Base-by-base conservation (phyloP, 805 yeast genomes). In the Wickerhamomyces silvicola region DNA sequence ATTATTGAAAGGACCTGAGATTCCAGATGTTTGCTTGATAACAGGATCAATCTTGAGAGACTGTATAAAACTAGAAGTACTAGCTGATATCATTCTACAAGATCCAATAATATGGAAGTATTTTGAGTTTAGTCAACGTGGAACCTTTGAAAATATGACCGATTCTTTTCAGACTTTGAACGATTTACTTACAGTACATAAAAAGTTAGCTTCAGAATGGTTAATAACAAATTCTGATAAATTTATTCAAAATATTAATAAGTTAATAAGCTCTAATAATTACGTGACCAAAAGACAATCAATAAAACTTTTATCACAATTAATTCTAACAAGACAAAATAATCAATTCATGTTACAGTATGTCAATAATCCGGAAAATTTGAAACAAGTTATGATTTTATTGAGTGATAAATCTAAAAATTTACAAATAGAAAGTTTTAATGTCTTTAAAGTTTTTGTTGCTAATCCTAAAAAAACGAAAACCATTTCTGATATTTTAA, bases 271-370 rank as follows among this genome's bases (percentile, higher is more conserved):
- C 27, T 80, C 85, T 28, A 73, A 77, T 11, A 87, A 83, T 56
- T 92, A 92, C 56, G 97, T 92, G 19, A 86, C 94, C 3, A 86
- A 87, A 53, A 75, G 98, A 41, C 97, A 90, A 59, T 78, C 94
- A 21, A 75, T 87, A 21, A 81, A 81, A 46, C 62, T 92, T 20
- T 64, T 88, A 37, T 72, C 81, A 11, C 80, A 78, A 32, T 63
- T 92, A 40, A 77, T 92, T 4, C 63, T 83, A 38, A 75, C 75
- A 35, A 71, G 86, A 42, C 68, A 78, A 20, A 85, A 87, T 59
- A 81, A 77, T 50, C 62, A 59, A 30, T 71, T 85, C 42, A 79
- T 90, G 78, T 72, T 80, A 18, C 63, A 67, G 24, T 92, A 88
- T 54, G 85, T 87, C 39, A 81, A 77, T 46, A 79, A 80, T 32